Evolutionary conservation across 345 rosid species (phyloP).

Genomic region (Eucalyptus leucophloia): DNA sequence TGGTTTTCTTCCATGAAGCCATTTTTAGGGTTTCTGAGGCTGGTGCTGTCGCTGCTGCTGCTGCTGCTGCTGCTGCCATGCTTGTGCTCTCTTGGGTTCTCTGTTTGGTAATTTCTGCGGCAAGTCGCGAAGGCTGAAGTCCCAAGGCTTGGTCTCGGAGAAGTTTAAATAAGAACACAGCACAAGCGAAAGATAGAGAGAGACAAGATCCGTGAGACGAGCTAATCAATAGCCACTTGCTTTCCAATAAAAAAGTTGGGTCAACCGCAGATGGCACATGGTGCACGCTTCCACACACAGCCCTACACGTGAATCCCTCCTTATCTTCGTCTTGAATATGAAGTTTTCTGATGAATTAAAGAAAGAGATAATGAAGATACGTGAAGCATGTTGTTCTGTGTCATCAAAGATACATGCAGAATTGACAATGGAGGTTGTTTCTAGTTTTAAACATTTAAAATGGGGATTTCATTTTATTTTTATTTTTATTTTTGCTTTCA

Average conservation of each 20-base stretch:
- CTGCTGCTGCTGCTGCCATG: not conserved
- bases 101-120: not conserved
- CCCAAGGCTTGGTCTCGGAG: not conserved
- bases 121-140: not conserved
- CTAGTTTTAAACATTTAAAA: not conserved
- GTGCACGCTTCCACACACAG: conserved; percentile 10
- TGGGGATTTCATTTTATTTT: not conserved
- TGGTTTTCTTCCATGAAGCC: conserved; percentile 82
- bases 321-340: not conserved
- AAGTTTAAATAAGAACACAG: not conserved
- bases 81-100: not conserved
- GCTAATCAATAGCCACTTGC: not conserved
- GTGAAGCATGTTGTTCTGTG: not conserved
- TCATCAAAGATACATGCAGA: not conserved
- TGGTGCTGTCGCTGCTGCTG: not conserved
- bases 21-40: conserved; percentile 3
- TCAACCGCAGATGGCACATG: conserved; percentile 25
- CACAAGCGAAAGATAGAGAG: not conserved
- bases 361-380: not conserved
- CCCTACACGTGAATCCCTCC: conserved; percentile 26
- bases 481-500: too few relatives aligned
- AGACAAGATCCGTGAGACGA: conserved; percentile 77
- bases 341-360: not conserved
- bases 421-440: not conserved
- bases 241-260: not conserved